Conservation (phyloP, 768 basidiomycete species). For the Agrocybe pediades region DNA sequence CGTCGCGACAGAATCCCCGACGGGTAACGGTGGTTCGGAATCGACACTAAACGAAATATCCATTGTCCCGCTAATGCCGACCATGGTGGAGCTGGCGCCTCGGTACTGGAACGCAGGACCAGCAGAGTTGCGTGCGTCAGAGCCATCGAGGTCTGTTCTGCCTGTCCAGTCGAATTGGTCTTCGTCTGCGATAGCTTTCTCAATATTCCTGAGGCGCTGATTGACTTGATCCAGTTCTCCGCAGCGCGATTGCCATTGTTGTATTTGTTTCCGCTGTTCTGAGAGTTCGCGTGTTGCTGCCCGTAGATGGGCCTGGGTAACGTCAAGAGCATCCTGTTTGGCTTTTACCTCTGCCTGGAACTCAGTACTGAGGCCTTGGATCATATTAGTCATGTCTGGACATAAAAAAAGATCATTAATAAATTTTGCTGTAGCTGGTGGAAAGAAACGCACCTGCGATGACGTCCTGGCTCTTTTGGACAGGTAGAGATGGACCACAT, state of each 20-base stretch:
- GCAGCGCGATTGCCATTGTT: constrained; percentile 70
- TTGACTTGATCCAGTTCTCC: constrained; percentile 79
- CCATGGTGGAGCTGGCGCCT: constrained; percentile 66
- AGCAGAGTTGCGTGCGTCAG: constrained; percentile 39
- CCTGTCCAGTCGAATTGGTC: constrained; percentile 91
- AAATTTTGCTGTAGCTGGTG: background rate
- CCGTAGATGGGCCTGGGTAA: constrained; percentile 84
- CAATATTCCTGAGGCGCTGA: constrained; percentile 83
- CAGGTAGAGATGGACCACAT: constrained; percentile 71
- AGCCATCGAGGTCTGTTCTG: constrained; percentile 48
- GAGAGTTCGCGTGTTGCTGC: constrained; percentile 89
- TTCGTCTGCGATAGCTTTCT: constrained; percentile 76
- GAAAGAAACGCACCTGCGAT: constrained; percentile 56
- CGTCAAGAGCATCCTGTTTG: constrained; percentile 87
- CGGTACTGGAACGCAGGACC: constrained; percentile 74
- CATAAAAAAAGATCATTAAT: background rate
- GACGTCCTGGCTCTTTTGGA: constrained; percentile 89
- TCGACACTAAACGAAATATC: constrained; percentile 68
- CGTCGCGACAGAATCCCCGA: constrained; percentile 54
- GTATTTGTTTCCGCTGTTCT: constrained; percentile 86
- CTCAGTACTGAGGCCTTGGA: constrained; percentile 75
- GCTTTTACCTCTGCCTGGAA: constrained; percentile 82
- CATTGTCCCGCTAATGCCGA: constrained; percentile 62
- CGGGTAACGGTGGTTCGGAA: constrained; percentile 72
- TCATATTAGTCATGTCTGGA: constrained; percentile 83